Percentiles rank a stretch among this genome's conserved stretches.
These are phyloP conservation scores for Aspergillus awamori DNA, from an alignment of 2,329 filamentous ascomycete species.

Conservation along the genomic window DNA sequence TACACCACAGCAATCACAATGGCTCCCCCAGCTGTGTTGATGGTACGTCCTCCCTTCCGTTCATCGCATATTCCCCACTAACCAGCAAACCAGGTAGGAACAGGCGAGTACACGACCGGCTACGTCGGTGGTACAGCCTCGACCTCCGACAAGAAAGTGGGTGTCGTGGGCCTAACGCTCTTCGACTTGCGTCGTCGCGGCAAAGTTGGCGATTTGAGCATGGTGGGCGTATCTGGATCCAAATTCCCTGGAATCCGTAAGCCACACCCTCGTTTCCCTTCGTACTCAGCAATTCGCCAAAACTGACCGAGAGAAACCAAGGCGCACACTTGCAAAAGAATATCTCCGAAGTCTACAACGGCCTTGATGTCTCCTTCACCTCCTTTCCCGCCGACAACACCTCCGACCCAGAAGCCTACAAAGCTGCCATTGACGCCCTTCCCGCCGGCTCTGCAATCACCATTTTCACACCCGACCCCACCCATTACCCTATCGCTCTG, in stretches of 20 bases:
- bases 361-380: slow-evolving; percentile 80
- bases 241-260: slow-evolving; percentile 90
- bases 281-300: slow-evolving; percentile 9
- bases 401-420: slow-evolving; percentile 30
- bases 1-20: slow-evolving; percentile 6
- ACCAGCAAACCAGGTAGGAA: slow-evolving; percentile 67
- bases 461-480: slow-evolving; percentile 56
- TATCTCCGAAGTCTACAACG: slow-evolving; percentile 85
- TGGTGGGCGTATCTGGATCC: slow-evolving; percentile 85
- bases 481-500: slow-evolving; percentile 57
- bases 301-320: slow-evolving; percentile 37
- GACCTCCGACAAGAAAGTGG: slow-evolving; percentile 92
- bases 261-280: slow-evolving; percentile 34
- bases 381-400: slow-evolving; percentile 77
- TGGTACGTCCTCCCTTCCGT: slow-evolving; percentile 53
- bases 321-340: slow-evolving; percentile 84
- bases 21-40: slow-evolving; percentile 62
- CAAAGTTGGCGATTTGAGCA: slow-evolving; percentile 81
- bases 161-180: slow-evolving; percentile 85
- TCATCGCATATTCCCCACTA: slow-evolving; percentile 12
- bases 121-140: slow-evolving; percentile 84
- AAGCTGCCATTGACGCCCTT: slow-evolving; percentile 19
- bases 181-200: slow-evolving; percentile 87
- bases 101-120: slow-evolving; percentile 94
- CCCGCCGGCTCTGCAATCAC: slow-evolving; percentile 19